Evolutionary conservation across 345 rosid species (phyloP), one percentile per base, ranked within the genome.

Genomic region (Microthlaspi erraticum): DNA sequence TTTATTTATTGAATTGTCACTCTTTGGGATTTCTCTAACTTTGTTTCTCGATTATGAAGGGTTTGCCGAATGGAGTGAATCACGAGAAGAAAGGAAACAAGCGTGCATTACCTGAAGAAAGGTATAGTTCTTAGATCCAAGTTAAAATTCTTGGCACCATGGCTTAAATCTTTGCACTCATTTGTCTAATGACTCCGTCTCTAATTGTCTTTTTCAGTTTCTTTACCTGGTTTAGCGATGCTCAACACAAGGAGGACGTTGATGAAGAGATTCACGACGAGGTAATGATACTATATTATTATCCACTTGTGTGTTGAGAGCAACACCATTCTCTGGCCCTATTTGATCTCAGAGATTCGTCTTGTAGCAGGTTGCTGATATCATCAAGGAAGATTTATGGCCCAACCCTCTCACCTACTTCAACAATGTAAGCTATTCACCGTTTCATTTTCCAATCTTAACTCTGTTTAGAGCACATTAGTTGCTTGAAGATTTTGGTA

Each of bases 361-460:
- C 59, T 58, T 61, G 44, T 71, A 81, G 81, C 96, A 90, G 97
- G 70, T 93, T 71, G 96, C 97, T 0, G 96, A 89, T 73, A 80
- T 93, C 23, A 91, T 93, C 75, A 93, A 93, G 85, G 98, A 89
- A 79, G 97, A 93, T 60, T 72, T 93, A 46, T 93, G 98, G 98
- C 87, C 96, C 54, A 91, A 91, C 86, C 97, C 98, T 68, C 87
- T 91, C 59, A 80, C 83, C 49, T 91, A 85, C 70, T 93, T 93
- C 59, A 89, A 84, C 83, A 88, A 77, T 82, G 97, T 93, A 83
- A 81, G 41, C 50, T 71, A 44, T 19, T 66, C 23, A 34, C 18
- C 61, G 5, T 37, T 56, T 45, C 57, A 11, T 49, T 68, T 60
- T n/a, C 42, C 44, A 12, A 1, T 39, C 18, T 37, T 16, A 41